Evolutionary conservation across 2,329 filamentous ascomycete species (phyloP).

Genomic region (Arthroderma sp.): DNA sequence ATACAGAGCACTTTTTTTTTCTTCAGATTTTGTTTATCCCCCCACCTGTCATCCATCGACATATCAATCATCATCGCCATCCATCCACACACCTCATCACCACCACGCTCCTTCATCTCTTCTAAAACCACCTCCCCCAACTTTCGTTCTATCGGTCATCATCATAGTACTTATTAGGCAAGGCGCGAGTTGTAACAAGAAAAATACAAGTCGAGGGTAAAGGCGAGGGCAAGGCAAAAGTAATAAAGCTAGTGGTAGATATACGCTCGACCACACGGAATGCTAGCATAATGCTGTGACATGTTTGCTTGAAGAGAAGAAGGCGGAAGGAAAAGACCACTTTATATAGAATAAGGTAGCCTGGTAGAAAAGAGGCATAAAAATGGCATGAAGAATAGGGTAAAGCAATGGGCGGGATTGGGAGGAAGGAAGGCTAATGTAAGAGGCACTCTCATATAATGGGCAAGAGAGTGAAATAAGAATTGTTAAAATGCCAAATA

Average conservation of each 20-base stretch:
- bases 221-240: neutral
- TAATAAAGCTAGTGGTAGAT: neutral
- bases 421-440: neutral
- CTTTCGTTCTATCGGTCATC: constrained; percentile 1
- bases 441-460: neutral
- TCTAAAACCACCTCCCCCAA: neutral
- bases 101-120: neutral
- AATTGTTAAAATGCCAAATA: neutral
- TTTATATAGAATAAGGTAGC: neutral
- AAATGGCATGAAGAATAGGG: no score
- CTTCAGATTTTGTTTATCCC: neutral
- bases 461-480: no score
- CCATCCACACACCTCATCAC: neutral
- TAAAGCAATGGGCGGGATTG: neutral
- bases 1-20: neutral
- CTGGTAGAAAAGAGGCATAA: neutral
- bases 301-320: neutral
- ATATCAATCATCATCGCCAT: neutral
- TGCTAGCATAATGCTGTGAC: neutral
- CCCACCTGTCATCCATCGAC: neutral
- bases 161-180: neutral
- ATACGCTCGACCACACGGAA: neutral
- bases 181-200: neutral
- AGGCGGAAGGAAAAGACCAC: neutral
- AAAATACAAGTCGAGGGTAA: neutral